Evolutionary conservation across 2,329 filamentous ascomycete genomes (phyloP), one percentile per base, ranked within the genome.

Genomic region (Cercospora nicotianae): DNA sequence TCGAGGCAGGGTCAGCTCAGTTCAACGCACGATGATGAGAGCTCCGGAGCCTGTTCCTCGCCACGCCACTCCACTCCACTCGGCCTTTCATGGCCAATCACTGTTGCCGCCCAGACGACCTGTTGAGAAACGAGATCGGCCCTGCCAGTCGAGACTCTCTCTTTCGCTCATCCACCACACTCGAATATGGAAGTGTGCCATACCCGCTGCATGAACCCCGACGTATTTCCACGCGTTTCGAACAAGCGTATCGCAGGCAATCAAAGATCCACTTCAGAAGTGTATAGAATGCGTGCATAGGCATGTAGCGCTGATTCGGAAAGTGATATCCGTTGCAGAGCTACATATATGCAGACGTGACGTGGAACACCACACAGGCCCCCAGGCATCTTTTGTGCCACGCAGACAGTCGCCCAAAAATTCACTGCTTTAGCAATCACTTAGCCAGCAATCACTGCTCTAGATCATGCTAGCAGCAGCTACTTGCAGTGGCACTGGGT

Each of bases 51-150:
- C 39, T 45, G 16, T 45, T 45, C 16, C 39, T 45, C 39, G 39
- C 39, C 39, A 45, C 39, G 16, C 39, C 20, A 13, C 26, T 23
- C 23, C n/a, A 26, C 51, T 31, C 61, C 61, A 64, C 61, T 65
- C 61, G 60, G 65, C 60, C 33, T 64, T 26, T 64, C 60, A 60
- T 18, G 45, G 18, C 45, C 45, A 48, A 48, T 48, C 45, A 6
- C 5, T 48, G 20, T 18, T 8, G 45, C 20, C 45, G 18, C 10
- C 45, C 45, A 48, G 20, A 18, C 45, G 18, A 48, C 45, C 18
- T 13, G 45, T 55, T 55, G 48, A 28, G 48, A 55, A 3, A 16
- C 12, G 20, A 55, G 10, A 42, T 42, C 36, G 36, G 36, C 36
- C 36, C 36, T 36, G 33, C 4, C 33, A 36, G 33, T 36, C 12